Conservation (phyloP, 345 rosid genomes). For the Leavenworthia alabamica region DNA sequence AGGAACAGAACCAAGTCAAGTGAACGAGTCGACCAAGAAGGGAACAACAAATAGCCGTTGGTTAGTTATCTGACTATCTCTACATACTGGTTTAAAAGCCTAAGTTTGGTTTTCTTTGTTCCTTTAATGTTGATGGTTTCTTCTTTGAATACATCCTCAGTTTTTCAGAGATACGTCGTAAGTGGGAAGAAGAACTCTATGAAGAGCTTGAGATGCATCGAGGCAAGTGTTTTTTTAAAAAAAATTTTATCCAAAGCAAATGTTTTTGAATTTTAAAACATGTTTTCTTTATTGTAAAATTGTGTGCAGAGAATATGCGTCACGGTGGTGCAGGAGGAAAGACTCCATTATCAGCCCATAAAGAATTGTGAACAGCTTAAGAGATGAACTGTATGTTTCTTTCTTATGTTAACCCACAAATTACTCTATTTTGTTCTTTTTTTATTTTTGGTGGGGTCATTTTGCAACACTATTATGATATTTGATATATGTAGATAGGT, state of each 20-base stretch:
- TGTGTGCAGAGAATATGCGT: slow-evolving; percentile 65
- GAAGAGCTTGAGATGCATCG: slow-evolving; percentile 72
- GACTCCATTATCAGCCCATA: slow-evolving; percentile 56
- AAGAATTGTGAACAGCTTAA: slow-evolving; percentile 35
- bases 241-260: background rate
- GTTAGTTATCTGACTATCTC: slow-evolving; percentile 30
- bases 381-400: slow-evolving; percentile 33
- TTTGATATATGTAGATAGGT: slow-evolving; percentile 27
- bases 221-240: slow-evolving; percentile 36
- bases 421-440: background rate
- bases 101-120: background rate
- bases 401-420: slow-evolving; percentile 10
- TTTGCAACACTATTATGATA: slow-evolving; percentile 2
- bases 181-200: slow-evolving; percentile 85
- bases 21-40: slow-evolving; percentile 39
- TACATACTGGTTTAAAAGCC: slow-evolving; percentile 1
- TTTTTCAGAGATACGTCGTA: slow-evolving; percentile 58
- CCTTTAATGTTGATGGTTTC: background rate
- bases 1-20: slow-evolving; percentile 51
- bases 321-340: slow-evolving; percentile 50
- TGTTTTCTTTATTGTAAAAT: background rate
- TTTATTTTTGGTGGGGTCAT: background rate
- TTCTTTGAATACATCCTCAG: slow-evolving; percentile 33
- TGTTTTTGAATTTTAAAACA: background rate
- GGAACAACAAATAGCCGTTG: slow-evolving; percentile 41